Base-by-base conservation (phyloP, 345 rosid species). In the Rhodamnia rubescens region DNA sequence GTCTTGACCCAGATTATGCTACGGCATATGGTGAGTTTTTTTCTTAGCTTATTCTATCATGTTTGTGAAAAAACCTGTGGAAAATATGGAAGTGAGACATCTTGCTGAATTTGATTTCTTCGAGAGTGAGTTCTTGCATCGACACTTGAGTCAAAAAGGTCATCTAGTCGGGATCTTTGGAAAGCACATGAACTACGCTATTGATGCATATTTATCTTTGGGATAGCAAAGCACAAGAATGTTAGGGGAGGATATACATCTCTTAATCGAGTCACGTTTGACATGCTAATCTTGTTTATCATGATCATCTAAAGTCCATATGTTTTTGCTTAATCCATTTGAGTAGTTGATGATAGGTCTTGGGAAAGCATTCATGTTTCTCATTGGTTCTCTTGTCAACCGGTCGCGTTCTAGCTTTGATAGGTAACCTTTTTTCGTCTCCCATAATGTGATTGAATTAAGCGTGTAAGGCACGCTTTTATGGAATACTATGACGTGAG, bases 181-280 rank as follows among this genome's bases (percentile, higher is more conserved):
- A n/a, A n/a, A n/a, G n/a, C n/a, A n/a, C n/a, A n/a, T n/a, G n/a
- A n/a, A n/a, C n/a, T n/a, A n/a, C n/a, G n/a, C n/a, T n/a, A n/a
- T n/a, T n/a, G n/a, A n/a, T n/a, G n/a, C n/a, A n/a, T n/a, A n/a
- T n/a, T n/a, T n/a, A n/a, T n/a, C n/a, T n/a, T n/a, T n/a, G n/a
- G n/a, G n/a, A n/a, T n/a, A n/a, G n/a, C n/a, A n/a, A n/a, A n/a
- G n/a, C n/a, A n/a, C 3, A 90, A 87, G 85, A 56, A 85, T 56
- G 85, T 89, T n/a, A 88, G 92, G 15, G 93, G 93, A 82, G 85
- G 87, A 78, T 90, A 89, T 83, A 86, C 90, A 56, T 90, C 91
- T 16, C 88, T 89, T 78, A 88, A 87, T 86, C 91, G 86, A 88
- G 93, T 92, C n/a, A 85, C 54, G 14, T 54, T 13, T 69, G 78